Evolutionary conservation across 768 basidiomycete genomes (phyloP).

Genomic region (Russula vinacea): DNA sequence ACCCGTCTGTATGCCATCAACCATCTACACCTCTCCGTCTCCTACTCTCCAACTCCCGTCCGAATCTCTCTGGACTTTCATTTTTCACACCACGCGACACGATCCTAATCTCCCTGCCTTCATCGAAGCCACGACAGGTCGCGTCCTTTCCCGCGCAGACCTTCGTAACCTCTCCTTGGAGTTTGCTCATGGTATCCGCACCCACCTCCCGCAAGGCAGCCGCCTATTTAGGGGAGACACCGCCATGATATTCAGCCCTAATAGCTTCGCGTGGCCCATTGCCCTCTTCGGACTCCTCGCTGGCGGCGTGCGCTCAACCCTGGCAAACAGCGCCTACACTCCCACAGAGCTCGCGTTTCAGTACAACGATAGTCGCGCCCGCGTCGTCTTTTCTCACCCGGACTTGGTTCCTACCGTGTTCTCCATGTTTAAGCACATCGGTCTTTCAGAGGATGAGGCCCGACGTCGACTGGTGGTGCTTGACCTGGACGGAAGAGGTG

Average conservation of each 20-base stretch:
- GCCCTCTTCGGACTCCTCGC: slow-evolving; percentile 50
- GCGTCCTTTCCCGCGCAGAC: slow-evolving; percentile 53
- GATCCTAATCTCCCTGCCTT: slow-evolving; percentile 45
- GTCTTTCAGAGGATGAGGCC: slow-evolving; percentile 47
- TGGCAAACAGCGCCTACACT: slow-evolving; percentile 72
- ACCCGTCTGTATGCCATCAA: slow-evolving; percentile 27
- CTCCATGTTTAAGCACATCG: slow-evolving; percentile 53
- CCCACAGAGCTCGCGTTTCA: slow-evolving; percentile 68
- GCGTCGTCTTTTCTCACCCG: slow-evolving; percentile 63
- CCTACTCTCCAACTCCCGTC: slow-evolving; percentile 29
- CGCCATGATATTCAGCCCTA: slow-evolving; percentile 65
- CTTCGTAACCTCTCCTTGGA: slow-evolving; percentile 52
- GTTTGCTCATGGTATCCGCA: slow-evolving; percentile 55
- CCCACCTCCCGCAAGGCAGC: slow-evolving; percentile 33
- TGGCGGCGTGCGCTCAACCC: slow-evolving; percentile 64
- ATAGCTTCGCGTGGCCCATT: slow-evolving; percentile 57
- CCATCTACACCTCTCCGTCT: slow-evolving; percentile 10
- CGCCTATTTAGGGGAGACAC: slow-evolving; percentile 50
- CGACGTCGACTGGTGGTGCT: slow-evolving; percentile 56
- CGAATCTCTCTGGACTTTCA: slow-evolving; percentile 25
- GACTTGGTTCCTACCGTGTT: slow-evolving; percentile 52
- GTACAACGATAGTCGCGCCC: slow-evolving; percentile 62
- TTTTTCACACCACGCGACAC: slow-evolving; percentile 19
- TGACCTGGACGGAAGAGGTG: slow-evolving; percentile 30
- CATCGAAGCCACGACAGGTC: slow-evolving; percentile 61